Conservation (phyloP, 805 yeast species). For the Millerago galiae region DNA sequence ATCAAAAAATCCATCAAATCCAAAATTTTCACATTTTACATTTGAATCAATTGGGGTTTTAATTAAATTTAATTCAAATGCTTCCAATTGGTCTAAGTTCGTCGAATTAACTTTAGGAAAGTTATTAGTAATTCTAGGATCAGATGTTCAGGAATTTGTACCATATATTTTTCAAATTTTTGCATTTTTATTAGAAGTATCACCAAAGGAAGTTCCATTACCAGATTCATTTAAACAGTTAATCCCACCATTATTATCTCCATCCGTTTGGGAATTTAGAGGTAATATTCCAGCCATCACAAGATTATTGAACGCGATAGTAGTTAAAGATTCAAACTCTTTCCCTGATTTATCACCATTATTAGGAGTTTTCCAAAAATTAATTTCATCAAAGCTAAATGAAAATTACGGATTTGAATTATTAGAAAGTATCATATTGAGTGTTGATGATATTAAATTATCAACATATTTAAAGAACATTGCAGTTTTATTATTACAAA, state of each 20-base stretch:
- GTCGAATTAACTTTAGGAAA: constrained; percentile 54
- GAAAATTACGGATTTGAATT: constrained; percentile 84
- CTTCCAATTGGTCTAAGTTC: constrained; percentile 27
- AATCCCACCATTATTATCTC: constrained; percentile 77
- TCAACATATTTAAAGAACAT: constrained; percentile 60
- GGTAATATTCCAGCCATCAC: constrained; percentile 95
- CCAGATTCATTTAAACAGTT: constrained; percentile 63
- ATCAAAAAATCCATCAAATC: constrained; percentile 89
- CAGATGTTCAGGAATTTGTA: constrained; percentile 88
- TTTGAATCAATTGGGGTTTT: constrained; percentile 85
- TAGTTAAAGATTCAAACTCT: constrained; percentile 30
- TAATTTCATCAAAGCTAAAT: constrained; percentile 76
- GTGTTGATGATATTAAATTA: constrained; percentile 45
- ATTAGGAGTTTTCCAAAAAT: constrained; percentile 93
- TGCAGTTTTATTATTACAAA: constrained; percentile 67
- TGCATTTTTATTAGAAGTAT: constrained; percentile 64
- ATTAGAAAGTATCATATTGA: constrained; percentile 58
- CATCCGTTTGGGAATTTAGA: constrained; percentile 86
- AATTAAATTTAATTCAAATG: constrained; percentile 41
- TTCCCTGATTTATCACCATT: constrained; percentile 62
- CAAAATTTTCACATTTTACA: constrained; percentile 82
- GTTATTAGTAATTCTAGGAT: constrained; percentile 58
- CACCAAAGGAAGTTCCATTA: constrained; percentile 41
- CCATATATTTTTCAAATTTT: constrained; percentile 92
- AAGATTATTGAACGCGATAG: constrained; percentile 64